phyloP scores from a whole-genome alignment of 169 alveolate species.

The Amoebophrya sp. region DNA sequence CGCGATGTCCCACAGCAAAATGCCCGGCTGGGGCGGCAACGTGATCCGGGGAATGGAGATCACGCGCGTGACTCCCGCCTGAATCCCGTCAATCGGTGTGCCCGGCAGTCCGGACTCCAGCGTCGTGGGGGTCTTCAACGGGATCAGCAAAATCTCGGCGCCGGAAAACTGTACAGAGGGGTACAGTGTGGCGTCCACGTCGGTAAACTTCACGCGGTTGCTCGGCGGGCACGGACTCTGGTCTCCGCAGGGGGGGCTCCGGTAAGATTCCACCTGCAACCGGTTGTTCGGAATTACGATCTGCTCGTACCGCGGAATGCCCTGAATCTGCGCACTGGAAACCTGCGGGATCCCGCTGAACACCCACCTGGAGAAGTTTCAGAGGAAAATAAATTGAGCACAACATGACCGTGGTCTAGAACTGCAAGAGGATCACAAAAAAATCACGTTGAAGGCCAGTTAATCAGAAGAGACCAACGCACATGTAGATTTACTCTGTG shows the following conservation, averaged over 20 bases:
- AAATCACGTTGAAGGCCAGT: background rate
- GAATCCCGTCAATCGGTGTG: background rate
- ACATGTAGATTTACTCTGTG: no score
- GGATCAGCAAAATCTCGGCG: background rate
- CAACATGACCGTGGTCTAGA: no score
- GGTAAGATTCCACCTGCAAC: background rate
- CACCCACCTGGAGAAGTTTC: background rate
- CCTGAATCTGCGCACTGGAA: background rate
- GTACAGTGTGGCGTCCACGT: background rate
- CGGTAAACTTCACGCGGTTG: background rate
- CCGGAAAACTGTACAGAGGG: background rate
- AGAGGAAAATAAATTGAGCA: no score
- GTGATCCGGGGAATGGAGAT: background rate
- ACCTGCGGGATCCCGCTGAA: background rate
- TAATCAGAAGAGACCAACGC: background rate
- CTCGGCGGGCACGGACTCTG: background rate
- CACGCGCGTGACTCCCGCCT: background rate
- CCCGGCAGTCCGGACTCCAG: background rate
- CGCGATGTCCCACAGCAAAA: background rate
- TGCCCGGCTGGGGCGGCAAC: background rate
- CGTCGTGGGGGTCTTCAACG: background rate
- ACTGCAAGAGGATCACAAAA: no score
- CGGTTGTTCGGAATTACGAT: background rate
- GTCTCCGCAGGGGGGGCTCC: background rate
- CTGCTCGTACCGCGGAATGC: background rate